Percentiles rank a stretch among this genome's conserved stretches.
Evolutionary conservation across 345 rosid species (phyloP).

Genomic region (Fremontodendron californicum): DNA sequence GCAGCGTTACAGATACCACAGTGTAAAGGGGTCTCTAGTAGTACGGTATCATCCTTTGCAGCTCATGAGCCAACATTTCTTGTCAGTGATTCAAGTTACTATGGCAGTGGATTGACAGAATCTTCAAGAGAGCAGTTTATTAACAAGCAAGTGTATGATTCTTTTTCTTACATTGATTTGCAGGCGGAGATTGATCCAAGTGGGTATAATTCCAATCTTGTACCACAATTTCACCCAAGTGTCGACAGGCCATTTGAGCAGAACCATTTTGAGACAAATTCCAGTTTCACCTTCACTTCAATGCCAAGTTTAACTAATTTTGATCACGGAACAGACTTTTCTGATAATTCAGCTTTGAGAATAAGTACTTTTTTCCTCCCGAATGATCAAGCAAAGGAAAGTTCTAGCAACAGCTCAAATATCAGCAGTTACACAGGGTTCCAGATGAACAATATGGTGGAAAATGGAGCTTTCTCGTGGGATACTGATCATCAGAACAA

Average conservation of each 20-base stretch:
- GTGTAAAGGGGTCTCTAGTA: not conserved
- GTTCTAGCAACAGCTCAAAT: constrained; percentile 53
- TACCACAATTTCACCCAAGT: constrained; percentile 22
- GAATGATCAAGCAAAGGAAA: constrained; percentile 38
- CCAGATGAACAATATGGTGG: constrained; percentile 31
- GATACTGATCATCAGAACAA: constrained; percentile 25
- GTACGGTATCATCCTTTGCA: constrained; percentile 22
- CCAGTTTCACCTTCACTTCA: constrained; percentile 33
- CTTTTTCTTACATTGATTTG: constrained; percentile 36
- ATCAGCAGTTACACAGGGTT: constrained; percentile 37
- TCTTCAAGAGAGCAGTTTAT: constrained; percentile 26
- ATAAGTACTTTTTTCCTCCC: constrained; percentile 28
- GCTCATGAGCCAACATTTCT: constrained; percentile 41
- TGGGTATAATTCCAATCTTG: constrained; percentile 23
- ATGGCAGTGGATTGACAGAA: constrained; percentile 20
- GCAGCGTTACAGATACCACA: constrained; percentile 9
- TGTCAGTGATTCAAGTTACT: constrained; percentile 17
- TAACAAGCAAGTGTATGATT: constrained; percentile 30
- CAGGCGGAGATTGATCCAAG: constrained; percentile 21
- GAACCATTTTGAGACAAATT: constrained; percentile 29
- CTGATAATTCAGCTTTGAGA: constrained; percentile 41
- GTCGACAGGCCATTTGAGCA: constrained; percentile 12
- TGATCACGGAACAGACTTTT: constrained; percentile 40
- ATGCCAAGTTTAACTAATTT: constrained; percentile 45
- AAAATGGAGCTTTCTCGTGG: constrained; percentile 34